Conservation (phyloP, 768 basidiomycete genomes). For the Rhizopogon rudus region DNA sequence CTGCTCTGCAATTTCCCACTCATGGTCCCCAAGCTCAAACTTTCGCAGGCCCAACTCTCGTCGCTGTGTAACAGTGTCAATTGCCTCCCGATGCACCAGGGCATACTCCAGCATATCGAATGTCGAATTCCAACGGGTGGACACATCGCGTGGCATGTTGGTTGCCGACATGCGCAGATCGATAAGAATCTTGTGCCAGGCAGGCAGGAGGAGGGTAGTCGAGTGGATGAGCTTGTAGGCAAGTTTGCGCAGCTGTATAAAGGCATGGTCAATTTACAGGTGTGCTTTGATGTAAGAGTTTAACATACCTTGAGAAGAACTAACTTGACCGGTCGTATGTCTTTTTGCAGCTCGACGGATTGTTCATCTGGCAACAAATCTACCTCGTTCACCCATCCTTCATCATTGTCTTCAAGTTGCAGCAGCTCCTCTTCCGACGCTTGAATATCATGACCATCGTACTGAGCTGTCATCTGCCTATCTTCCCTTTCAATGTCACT, state of each 20-base stretch:
- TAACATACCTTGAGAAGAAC: constrained; percentile 14
- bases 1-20: too few relatives aligned
- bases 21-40: constrained; percentile 9
- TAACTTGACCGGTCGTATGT: constrained; percentile 6
- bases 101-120: constrained; percentile 19
- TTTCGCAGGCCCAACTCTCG: constrained; percentile 7
- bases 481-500: not conserved
- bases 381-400: constrained; percentile 14
- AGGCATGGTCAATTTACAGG: not conserved
- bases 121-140: constrained; percentile 14
- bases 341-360: not conserved
- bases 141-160: constrained; percentile 9
- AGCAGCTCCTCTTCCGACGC: not conserved
- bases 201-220: constrained; percentile 17
- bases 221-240: constrained; percentile 15
- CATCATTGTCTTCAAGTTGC: constrained; percentile 5
- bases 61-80: constrained; percentile 16
- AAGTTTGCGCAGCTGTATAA: constrained; percentile 1
- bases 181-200: constrained; percentile 11
- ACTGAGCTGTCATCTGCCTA: not conserved
- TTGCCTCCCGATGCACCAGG: constrained; percentile 14
- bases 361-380: constrained; percentile 6
- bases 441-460: too few relatives aligned
- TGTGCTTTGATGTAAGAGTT: constrained; percentile 10
- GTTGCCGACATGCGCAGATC: constrained; percentile 2